phyloP scores from a whole-genome alignment of 805 yeast genomes.

The Lachancea sp. region DNA sequence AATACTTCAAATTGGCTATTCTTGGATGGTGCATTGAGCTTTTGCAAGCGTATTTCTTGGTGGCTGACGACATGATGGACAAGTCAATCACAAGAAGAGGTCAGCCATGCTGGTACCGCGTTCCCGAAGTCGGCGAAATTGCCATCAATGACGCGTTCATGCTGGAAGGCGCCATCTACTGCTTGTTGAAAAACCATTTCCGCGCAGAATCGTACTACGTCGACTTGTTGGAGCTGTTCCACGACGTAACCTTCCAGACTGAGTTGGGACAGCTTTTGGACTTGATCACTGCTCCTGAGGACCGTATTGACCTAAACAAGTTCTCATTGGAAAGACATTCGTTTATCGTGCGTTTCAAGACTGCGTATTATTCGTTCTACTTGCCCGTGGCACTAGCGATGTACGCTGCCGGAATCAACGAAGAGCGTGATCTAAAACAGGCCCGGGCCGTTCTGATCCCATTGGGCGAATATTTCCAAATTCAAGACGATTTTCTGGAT shows the following conservation, averaged over 20 bases:
- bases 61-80: slow-evolving; percentile 99
- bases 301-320: slow-evolving; percentile 78
- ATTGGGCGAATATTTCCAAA: slow-evolving; percentile 96
- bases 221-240: slow-evolving; percentile 88
- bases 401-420: slow-evolving; percentile 78
- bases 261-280: slow-evolving; percentile 95
- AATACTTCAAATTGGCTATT: slow-evolving; percentile 77
- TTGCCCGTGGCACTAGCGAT: slow-evolving; percentile 96
- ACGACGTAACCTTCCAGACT: slow-evolving; percentile 95
- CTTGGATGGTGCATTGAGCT: slow-evolving; percentile 95
- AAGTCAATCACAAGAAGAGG: slow-evolving; percentile 94
- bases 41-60: slow-evolving; percentile 92
- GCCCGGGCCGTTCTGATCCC: slow-evolving; percentile 84
- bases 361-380: slow-evolving; percentile 96
- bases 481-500: slow-evolving; percentile 95
- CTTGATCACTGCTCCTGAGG: slow-evolving; percentile 95
- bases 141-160: slow-evolving; percentile 97
- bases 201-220: slow-evolving; percentile 74
- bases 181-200: slow-evolving; percentile 85
- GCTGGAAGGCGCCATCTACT: slow-evolving; percentile 91
- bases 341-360: slow-evolving; percentile 91
- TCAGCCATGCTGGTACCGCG: slow-evolving; percentile 95
- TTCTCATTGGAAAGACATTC: slow-evolving; percentile 87
- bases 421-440: slow-evolving; percentile 74
- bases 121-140: slow-evolving; percentile 73